Evolutionary conservation across 805 yeast genomes (phyloP).

Genomic region (Maudiozyma saulgeensis): DNA sequence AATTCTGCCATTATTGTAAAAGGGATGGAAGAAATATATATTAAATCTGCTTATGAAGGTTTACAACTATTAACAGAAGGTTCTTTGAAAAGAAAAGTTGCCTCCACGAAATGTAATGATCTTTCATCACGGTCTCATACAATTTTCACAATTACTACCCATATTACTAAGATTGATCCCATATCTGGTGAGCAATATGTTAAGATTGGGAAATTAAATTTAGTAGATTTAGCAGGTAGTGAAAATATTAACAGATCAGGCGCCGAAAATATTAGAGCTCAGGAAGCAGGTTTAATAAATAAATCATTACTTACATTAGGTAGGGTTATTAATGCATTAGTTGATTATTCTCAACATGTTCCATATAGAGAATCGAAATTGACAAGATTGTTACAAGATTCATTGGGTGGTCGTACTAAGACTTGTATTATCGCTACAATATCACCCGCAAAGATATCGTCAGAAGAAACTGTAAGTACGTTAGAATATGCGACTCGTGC

Average conservation of each 20-base stretch:
- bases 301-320: constrained; percentile 80
- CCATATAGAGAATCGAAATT: constrained; percentile 82
- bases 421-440: constrained; percentile 78
- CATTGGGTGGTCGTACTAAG: constrained; percentile 75
- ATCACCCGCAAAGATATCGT: constrained; percentile 63
- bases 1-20: constrained; percentile 38
- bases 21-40: constrained; percentile 47
- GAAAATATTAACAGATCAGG: constrained; percentile 82
- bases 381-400: constrained; percentile 69
- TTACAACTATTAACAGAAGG: constrained; percentile 46
- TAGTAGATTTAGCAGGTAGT: constrained; percentile 92
- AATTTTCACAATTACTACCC: constrained; percentile 59
- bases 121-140: constrained; percentile 73
- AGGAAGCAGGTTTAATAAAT: constrained; percentile 87
- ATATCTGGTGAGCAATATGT: constrained; percentile 41
- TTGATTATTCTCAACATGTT: constrained; percentile 55
- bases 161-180: constrained; percentile 41
- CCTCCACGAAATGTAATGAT: constrained; percentile 70
- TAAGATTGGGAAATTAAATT: constrained; percentile 58
- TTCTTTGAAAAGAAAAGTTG: constrained; percentile 55
- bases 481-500: constrained; percentile 79
- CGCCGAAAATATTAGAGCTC: constrained; percentile 71
- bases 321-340: constrained; percentile 68
- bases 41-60: constrained; percentile 43
- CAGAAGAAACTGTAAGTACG: constrained; percentile 72